Evolutionary conservation across 2,329 filamentous ascomycete genomes (phyloP), one percentile per base, ranked within the genome.

Genomic region (Pseudodiploospora longispora): DNA sequence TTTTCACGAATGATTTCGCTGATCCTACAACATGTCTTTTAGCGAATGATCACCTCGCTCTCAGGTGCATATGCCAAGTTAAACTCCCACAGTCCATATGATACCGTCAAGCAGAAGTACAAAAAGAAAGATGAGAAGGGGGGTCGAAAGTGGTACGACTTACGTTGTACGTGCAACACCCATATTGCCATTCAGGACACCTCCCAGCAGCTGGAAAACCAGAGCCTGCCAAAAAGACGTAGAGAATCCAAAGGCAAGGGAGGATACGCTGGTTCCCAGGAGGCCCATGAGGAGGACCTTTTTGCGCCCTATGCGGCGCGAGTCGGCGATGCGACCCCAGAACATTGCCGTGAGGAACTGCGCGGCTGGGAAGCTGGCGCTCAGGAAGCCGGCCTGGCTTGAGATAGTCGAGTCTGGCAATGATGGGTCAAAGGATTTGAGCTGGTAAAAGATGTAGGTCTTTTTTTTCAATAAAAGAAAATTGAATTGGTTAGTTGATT

Each of bases 381-480:
- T 80, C 27, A 95, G 69, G 3, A 94, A 67, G 34, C 88, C 88
- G 1, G 85, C 85, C 60, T 93, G 87, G 19, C 75, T 73, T 0
- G 88, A 79, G 52, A 95, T 89, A 2, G 76, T 80, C 27, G 85
- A 73, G 52, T 75, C 68, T 0, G 76, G 63, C 10, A 78, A 65
- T 7, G 55, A 63, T 0, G 71, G 66, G 46, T 76, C 68, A 54
- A 95, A 91, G 47, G 83, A 91, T 53, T 80, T 81, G n/a, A 95
- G 76, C 61, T 93, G 87, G 63, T 91, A 94, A 65, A 87, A 94
- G 71, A 94, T 81, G 63, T 94, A 94, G 2, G 85, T 77, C 63
- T 85, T 68, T 41, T n/a, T n/a, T n/a, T n/a, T n/a, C n/a, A n/a
- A n/a, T 27, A 19, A 30, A 29, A 12, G 30, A 36, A 28, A 19